Percentiles rank a stretch among this genome's conserved stretches.
Evolutionary conservation across 176 grass and related monocot genomes (phyloP).

Genomic region (Aegilops umbellulata): DNA sequence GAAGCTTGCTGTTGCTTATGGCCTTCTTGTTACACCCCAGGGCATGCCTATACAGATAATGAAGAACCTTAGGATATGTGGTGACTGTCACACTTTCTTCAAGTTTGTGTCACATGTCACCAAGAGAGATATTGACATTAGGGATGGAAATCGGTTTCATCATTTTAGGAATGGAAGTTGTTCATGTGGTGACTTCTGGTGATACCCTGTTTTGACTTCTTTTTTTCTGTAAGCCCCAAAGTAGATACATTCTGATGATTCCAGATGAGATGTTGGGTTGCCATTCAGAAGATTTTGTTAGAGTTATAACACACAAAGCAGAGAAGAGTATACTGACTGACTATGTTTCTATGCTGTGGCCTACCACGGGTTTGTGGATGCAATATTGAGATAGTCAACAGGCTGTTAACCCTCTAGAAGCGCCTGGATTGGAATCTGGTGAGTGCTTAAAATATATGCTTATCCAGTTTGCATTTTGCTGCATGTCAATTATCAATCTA

Average conservation of each 20-base stretch:
- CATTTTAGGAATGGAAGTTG: slow-evolving; percentile 78
- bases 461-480: not conserved
- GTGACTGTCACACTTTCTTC: slow-evolving; percentile 77
- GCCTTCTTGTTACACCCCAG: slow-evolving; percentile 55
- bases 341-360: not conserved
- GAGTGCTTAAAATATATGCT: slow-evolving; percentile 1
- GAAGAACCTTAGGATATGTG: slow-evolving; percentile 88
- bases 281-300: slow-evolving; percentile 18
- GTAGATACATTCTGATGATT: slow-evolving; percentile 31
- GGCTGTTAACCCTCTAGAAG: not conserved
- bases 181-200: slow-evolving; percentile 92
- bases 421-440: not conserved
- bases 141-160: slow-evolving; percentile 82
- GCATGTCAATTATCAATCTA: not conserved
- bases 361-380: not conserved
- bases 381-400: not conserved
- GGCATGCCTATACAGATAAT: slow-evolving; percentile 78
- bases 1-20: slow-evolving; percentile 68
- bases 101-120: slow-evolving; percentile 75
- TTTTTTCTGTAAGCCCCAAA: not conserved
- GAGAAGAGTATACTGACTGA: not conserved
- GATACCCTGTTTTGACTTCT: slow-evolving; percentile 15
- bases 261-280: not conserved
- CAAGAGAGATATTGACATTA: slow-evolving; percentile 69
- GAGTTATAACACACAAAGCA: not conserved